These are phyloP conservation scores for Mycena rebaudengoi DNA, from an alignment of 768 basidiomycete genomes.

Conservation along the genomic window DNA sequence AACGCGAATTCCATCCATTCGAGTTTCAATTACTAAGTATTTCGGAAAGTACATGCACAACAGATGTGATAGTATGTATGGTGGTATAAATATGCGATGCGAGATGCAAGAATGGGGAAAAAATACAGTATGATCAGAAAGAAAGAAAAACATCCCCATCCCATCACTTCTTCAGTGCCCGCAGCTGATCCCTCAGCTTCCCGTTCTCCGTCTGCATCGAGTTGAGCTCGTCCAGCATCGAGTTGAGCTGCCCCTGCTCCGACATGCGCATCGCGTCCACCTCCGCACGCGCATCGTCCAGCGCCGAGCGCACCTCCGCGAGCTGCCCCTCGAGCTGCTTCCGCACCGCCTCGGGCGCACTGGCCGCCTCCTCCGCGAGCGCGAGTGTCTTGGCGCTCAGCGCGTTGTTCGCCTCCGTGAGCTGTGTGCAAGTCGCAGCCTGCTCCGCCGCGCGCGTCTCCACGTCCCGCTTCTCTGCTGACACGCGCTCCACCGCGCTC, in stretches of 20 bases:
- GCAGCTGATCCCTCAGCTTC: constrained; percentile 73
- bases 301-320: constrained; percentile 63
- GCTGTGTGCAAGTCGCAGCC: constrained; percentile 74
- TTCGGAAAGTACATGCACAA: no score
- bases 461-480: constrained; percentile 71
- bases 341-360: constrained; percentile 63
- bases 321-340: constrained; percentile 74
- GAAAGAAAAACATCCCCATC: no score
- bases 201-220: constrained; percentile 82
- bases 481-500: constrained; percentile 64
- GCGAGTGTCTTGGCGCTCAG: constrained; percentile 77
- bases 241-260: constrained; percentile 84
- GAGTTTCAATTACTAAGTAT: no score
- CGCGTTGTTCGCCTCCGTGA: constrained; percentile 81
- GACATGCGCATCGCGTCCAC: constrained; percentile 70
- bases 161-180: constrained; percentile 60
- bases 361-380: constrained; percentile 74
- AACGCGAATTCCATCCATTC: no score
- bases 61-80: no score
- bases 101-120: no score
- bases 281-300: constrained; percentile 74
- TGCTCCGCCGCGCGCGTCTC: constrained; percentile 76
- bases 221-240: constrained; percentile 90
- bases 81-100: no score
- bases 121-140: no score